Conservation (phyloP, 306 rosid species). For the Hippophae rhamnoides region DNA sequence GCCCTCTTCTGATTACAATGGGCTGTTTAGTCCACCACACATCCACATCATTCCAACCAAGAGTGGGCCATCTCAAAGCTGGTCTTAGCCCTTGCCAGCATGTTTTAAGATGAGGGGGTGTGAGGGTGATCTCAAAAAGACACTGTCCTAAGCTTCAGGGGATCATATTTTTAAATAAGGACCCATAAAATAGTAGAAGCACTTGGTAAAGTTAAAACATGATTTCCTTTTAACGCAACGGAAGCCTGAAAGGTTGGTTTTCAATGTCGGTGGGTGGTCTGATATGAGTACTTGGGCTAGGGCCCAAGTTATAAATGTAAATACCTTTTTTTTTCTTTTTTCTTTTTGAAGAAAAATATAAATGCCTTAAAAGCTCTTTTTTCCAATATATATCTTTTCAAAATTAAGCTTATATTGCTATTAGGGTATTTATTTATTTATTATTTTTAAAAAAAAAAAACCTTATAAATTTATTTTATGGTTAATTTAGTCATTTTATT, state of each 20-base stretch:
- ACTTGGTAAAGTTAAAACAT: not conserved
- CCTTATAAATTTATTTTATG: no score
- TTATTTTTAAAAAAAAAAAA: no score
- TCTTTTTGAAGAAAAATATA: no score
- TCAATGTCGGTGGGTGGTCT: conserved; percentile 52
- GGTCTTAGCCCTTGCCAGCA: conserved; percentile 37
- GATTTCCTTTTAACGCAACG: conserved; percentile 7
- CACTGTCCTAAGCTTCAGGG: conserved; percentile 49
- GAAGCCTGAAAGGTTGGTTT: conserved; percentile 18
- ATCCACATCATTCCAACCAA: conserved; percentile 36
- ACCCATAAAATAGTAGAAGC: conserved; percentile 9
- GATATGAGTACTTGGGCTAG: conserved; percentile 26
- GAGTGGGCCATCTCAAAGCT: conserved; percentile 52
- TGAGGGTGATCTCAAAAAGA: conserved; percentile 24
- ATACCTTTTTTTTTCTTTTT: not conserved
- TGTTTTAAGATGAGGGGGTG: conserved; percentile 13
- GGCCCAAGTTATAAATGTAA: conserved; percentile 14
- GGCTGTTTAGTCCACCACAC: conserved; percentile 20
- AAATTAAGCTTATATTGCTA: conserved; percentile 25
- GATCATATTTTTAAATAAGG: conserved; percentile 10
- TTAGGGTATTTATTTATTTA: no score
- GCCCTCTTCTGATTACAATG: not conserved
- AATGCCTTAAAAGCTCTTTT: not conserved
- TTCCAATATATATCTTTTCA: conserved; percentile 14
- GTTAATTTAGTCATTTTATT: no score